A percentile compares a stretch with the other conserved stretches of the same genome.
Evolutionary conservation across 106 monocot species (phyloP).

Genomic region (Hemerocallis citrina): DNA sequence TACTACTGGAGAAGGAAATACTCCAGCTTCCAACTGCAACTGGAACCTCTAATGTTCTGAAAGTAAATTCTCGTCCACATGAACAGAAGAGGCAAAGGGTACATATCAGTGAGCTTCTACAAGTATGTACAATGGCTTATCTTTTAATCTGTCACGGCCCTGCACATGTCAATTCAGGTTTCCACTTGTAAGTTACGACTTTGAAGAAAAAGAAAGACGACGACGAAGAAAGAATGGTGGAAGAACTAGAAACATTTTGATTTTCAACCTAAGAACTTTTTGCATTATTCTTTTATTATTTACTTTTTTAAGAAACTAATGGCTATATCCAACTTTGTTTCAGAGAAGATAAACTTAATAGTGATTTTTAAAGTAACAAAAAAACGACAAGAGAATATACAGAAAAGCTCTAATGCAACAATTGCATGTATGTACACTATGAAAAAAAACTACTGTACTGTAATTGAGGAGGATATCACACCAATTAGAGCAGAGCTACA

Average conservation of each 20-base stretch:
- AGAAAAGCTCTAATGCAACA: too few species aligned
- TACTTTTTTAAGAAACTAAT: background rate
- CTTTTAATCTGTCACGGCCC: slow-evolving; percentile 7
- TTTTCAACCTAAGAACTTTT: background rate
- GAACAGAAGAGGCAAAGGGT: background rate
- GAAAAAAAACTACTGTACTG: too few species aligned
- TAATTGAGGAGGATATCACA: too few species aligned
- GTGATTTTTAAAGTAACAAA: too few species aligned
- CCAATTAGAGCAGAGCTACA: too few species aligned
- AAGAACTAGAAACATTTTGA: background rate
- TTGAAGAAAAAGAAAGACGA: background rate
- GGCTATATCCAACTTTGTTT: too few species aligned
- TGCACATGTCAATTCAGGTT: background rate
- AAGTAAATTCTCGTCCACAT: background rate
- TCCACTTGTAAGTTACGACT: background rate
- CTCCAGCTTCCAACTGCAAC: background rate
- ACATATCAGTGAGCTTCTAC: slow-evolving; percentile 7
- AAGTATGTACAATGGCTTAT: background rate
- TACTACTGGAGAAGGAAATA: background rate
- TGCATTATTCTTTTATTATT: background rate
- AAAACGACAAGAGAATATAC: too few species aligned
- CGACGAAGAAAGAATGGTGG: background rate
- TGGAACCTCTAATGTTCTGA: background rate
- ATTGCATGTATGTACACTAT: too few species aligned
- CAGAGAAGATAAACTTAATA: too few species aligned